These are phyloP conservation scores for Xylariomycetidae sp. DNA, from an alignment of 2,329 filamentous ascomycete species.

Conservation along the genomic window DNA sequence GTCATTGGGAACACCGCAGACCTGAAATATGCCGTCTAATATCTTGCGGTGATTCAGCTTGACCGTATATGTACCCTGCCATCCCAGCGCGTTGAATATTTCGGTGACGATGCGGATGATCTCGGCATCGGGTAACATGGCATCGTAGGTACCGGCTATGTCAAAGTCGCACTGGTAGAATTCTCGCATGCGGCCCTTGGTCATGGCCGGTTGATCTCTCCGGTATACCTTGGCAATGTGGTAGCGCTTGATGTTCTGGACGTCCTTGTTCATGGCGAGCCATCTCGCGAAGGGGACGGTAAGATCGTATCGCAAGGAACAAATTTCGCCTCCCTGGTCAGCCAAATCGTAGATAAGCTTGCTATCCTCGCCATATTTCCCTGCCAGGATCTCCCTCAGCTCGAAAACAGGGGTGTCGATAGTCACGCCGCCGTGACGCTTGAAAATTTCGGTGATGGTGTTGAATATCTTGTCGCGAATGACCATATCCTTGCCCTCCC, in stretches of 20 bases:
- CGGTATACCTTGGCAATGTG: conserved; percentile 79
- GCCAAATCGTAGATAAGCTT: conserved; percentile 73
- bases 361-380: conserved; percentile 42
- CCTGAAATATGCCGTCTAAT: conserved; percentile 71
- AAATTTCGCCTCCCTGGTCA: conserved; percentile 79
- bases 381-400: conserved; percentile 68
- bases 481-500: conserved; percentile 73
- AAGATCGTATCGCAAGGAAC: conserved; percentile 75
- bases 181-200: conserved; percentile 72
- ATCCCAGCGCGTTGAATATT: conserved; percentile 67
- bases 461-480: conserved; percentile 75
- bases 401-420: conserved; percentile 73
- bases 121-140: conserved; percentile 73
- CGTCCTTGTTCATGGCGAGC: conserved; percentile 68
- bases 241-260: conserved; percentile 70
- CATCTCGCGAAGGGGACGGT: conserved; percentile 75
- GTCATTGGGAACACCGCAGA: conserved; percentile 70
- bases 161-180: conserved; percentile 82
- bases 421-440: conserved; percentile 64
- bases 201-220: conserved; percentile 72
- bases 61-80: conserved; percentile 65
- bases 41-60: conserved; percentile 81
- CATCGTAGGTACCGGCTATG: conserved; percentile 67
- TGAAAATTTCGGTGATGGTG: conserved; percentile 37
- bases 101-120: conserved; percentile 66